Evolutionary conservation across 495 filamentous ascomycete genomes (phyloP).

Genomic region (Tetracladium setigerum): DNA sequence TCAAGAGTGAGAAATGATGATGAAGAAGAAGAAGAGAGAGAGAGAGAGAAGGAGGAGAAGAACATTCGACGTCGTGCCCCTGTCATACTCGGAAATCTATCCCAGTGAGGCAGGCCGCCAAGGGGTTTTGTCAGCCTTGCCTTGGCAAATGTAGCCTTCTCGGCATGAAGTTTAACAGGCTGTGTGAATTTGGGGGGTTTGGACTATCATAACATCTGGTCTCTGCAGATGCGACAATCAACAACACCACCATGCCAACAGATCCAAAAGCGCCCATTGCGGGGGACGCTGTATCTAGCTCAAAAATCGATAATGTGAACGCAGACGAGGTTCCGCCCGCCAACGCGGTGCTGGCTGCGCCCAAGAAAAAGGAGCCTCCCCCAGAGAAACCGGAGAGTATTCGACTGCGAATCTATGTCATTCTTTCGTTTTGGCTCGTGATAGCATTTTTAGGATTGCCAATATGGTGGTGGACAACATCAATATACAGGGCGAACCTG

Average conservation of each 20-base stretch:
- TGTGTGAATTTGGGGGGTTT: too few species aligned
- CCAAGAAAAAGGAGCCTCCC: constrained; percentile 47
- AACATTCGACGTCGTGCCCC: too few species aligned
- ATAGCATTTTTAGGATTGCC: constrained; percentile 80
- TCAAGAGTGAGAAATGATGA: neutral
- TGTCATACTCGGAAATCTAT: too few species aligned
- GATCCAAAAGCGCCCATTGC: constrained; percentile 3
- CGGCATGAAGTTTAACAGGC: too few species aligned
- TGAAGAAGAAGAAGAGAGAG: constrained; percentile 2
- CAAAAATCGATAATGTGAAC: neutral
- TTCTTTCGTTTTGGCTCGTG: constrained; percentile 86
- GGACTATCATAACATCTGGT: neutral
- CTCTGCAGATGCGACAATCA: constrained; percentile 3
- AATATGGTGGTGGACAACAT: constrained; percentile 96
- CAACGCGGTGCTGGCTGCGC: constrained; percentile 14
- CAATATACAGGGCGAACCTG: constrained; percentile 80
- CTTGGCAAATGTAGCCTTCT: neutral
- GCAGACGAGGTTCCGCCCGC: constrained; percentile 9
- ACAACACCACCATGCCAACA: constrained; percentile 6
- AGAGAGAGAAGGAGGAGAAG: constrained; percentile 2
- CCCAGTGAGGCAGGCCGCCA: too few species aligned
- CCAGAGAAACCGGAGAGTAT: constrained; percentile 67
- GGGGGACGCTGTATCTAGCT: neutral
- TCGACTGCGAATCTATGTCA: constrained; percentile 59
- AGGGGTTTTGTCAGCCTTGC: too few species aligned